Base-by-base conservation (phyloP, 179 eudicot species). In the Carnegiea gigantea region DNA sequence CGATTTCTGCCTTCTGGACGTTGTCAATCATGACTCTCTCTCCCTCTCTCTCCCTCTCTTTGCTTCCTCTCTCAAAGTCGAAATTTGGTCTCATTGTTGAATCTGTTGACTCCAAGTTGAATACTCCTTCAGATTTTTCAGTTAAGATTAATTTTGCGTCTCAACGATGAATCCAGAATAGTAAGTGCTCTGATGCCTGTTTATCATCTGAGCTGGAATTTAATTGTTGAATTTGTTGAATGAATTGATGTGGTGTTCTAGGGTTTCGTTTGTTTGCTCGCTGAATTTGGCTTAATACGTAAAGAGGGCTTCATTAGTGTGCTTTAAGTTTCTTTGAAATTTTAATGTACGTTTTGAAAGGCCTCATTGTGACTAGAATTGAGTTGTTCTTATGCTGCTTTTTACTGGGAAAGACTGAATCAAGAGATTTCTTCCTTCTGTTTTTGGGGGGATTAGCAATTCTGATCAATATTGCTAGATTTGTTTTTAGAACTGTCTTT, bases 151-250 rank as follows among this genome's bases (percentile, higher is more conserved):
- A 40, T 40, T 40, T 51, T 26, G 33, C 3, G 70, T 38, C 62
- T 64, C 62, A 28, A 38, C 75, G 12, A 82, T 82, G 84, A 77
- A 70, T 82, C 71, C 80, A 18, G 84, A 82, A 70, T 82, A 82
- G 84, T 82, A 82, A 82, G 84, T 24, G 40, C 44, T n/a, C 67
- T 24, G 5, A 18, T 18, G 24, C 28, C 54, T 64, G 9, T 46
- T 36, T 51, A 2, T 53, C 17, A 3, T 51, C 5, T 51, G 9
- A 0, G 26, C 38, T 40, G 44, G 44, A 40, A 40, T 38, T 20
- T 4, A 7, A 9, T 51, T 18, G 13, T 71, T 71, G 48, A 71
- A 71, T 71, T 33, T 17, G 48, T 18, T 71, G 75, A 71, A 9
- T 40, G 44, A 40, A 2, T 38, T 33, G n/a, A 18, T 71, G 75